These are phyloP conservation scores for Zymoseptoria ardabiliae DNA, from an alignment of 2,329 filamentous ascomycete species.

Conservation along the genomic window DNA sequence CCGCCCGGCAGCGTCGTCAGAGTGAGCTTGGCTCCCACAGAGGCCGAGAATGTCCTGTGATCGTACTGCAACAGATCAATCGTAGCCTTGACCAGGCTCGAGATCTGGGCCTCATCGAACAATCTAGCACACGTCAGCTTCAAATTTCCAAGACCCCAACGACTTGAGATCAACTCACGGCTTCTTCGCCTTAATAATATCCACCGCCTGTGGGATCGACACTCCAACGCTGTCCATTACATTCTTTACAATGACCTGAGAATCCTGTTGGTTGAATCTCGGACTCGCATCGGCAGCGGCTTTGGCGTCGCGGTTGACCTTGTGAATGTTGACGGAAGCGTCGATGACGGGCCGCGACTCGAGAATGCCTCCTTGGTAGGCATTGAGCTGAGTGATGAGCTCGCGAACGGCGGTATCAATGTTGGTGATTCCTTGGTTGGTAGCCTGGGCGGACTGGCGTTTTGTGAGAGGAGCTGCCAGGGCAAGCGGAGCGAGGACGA, in stretches of 20 bases:
- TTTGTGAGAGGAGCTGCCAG: constrained; percentile 8
- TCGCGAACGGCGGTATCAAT: constrained; percentile 19
- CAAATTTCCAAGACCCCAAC: background rate
- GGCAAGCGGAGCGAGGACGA: constrained; percentile 16
- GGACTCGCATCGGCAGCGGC: constrained; percentile 15
- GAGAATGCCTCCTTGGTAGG: constrained; percentile 20
- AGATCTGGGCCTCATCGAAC: constrained; percentile 20
- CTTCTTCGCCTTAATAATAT: constrained; percentile 20
- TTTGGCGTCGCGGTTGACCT: constrained; percentile 20
- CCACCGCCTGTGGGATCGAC: constrained; percentile 15
- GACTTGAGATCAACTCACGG: background rate
- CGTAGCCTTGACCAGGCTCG: constrained; percentile 18
- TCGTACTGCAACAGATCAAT: constrained; percentile 21
- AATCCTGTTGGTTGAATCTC: constrained; percentile 16
- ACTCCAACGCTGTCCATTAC: constrained; percentile 22
- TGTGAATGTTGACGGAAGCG: constrained; percentile 17
- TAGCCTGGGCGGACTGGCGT: constrained; percentile 9
- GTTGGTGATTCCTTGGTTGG: constrained; percentile 19
- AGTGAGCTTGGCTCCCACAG: constrained; percentile 18
- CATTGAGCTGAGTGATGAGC: constrained; percentile 16
- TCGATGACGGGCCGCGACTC: constrained; percentile 15
- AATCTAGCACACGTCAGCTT: constrained; percentile 1
- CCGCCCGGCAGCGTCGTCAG: constrained; percentile 13
- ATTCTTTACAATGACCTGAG: constrained; percentile 19
- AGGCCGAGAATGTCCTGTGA: constrained; percentile 21